These are phyloP conservation scores for Udeniomyces megalosporus DNA, from an alignment of 768 basidiomycete species.

Conservation along the genomic window DNA sequence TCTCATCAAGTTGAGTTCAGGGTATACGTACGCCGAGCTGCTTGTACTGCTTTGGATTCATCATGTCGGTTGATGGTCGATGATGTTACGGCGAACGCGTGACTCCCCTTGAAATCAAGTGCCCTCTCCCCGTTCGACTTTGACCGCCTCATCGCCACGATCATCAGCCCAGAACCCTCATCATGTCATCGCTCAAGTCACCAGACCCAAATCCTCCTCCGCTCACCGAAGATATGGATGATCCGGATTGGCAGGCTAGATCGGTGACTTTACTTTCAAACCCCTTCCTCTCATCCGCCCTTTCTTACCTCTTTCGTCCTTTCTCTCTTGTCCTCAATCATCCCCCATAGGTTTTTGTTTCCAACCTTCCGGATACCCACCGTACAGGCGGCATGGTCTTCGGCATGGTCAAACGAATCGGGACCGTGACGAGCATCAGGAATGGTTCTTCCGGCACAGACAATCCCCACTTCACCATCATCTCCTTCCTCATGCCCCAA, in stretches of 20 bases:
- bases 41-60: slow-evolving; percentile 29
- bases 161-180: no score
- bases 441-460: background rate
- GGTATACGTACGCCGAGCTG: slow-evolving; percentile 27
- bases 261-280: background rate
- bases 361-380: background rate
- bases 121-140: no score
- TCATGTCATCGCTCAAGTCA: no score
- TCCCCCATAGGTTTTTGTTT: background rate
- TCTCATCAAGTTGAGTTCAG: no score
- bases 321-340: background rate
- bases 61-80: no score
- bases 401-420: background rate
- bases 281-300: no score
- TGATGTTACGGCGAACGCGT: background rate
- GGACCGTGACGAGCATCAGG: background rate
- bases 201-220: background rate
- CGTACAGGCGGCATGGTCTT: background rate
- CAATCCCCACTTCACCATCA: slow-evolving; percentile 1
- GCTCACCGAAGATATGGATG: background rate
- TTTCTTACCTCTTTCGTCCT: background rate
- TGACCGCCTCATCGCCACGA: no score
- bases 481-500: background rate
- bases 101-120: no score
- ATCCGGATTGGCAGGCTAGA: background rate